Evolutionary conservation across 768 basidiomycete species (phyloP), one percentile per base, ranked within the genome.

Genomic region (Phylloporus sp.): DNA sequence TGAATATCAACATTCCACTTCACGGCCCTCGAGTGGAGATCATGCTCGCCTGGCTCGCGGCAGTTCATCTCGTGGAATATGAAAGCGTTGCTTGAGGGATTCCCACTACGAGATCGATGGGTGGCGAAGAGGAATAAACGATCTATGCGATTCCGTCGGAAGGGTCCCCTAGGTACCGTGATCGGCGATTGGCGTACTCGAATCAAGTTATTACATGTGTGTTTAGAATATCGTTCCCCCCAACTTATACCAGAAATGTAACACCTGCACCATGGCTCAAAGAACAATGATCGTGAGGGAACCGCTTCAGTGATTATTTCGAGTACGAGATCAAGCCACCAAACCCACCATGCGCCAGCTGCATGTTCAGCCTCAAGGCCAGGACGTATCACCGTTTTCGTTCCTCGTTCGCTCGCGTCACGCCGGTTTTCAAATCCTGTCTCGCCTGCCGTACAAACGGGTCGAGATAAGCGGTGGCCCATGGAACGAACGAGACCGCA

Each of bases 1-100:
- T 79, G 52, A 76, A 81, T 41, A 86, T 90, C 63, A 87, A 81
- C 59, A 88, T 92, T 46, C 86, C 88, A 9, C 68, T 92, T 52
- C 87, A 90, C 65, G 90, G 90, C 0, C 89, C 90, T 28, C 76
- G 88, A 6, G 90, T 92, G 37, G 90, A 92, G 66, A 74, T 92
- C 46, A 74, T 90, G 45, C 73, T 92, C 46, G 90, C 90, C 34
- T 92, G 88, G 88, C 69, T 92, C 44, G 89, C 75, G 21, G 88
- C 86, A 15, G 84, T 90, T 46, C 83, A 87, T 70, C 65, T 92
- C 28, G 81, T 79, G 4, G 86, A 88, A 57, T 62, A 91, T 55
- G 88, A 90, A 33, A 52, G 50, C 31, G 52, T 57, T 42, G 66
- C 53, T 14, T 68, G 55, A 48, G 31, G n/a, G 23, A 22, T 39